Evolutionary conservation across 495 filamentous ascomycete species (phyloP).

Genomic region (Pyrenopolyporus hunteri): DNA sequence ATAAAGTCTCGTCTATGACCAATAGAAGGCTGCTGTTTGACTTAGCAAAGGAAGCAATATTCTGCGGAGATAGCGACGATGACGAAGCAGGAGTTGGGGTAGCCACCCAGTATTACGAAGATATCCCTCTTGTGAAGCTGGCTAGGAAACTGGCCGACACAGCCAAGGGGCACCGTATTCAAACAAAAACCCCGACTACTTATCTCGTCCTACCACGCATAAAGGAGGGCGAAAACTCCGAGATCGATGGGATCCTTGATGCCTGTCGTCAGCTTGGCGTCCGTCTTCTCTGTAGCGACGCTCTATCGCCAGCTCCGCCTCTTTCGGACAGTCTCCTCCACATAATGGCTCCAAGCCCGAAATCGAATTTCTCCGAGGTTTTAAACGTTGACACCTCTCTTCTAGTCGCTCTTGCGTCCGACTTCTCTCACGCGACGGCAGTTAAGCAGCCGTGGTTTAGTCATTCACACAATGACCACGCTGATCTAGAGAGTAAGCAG

Average conservation of each 20-base stretch:
- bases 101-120: constrained; percentile 13
- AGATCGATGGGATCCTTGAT: constrained; percentile 36
- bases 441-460: constrained; percentile 47
- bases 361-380: constrained; percentile 36
- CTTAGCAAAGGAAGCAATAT: constrained; percentile 42
- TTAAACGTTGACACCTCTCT: constrained; percentile 53
- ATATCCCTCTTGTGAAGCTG: constrained; percentile 39
- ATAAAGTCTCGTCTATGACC: constrained; percentile 42
- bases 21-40: constrained; percentile 40
- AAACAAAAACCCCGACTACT: constrained; percentile 25
- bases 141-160: constrained; percentile 32
- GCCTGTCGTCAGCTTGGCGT: constrained; percentile 37
- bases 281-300: constrained; percentile 29
- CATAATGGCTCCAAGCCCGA: constrained; percentile 51
- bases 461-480: constrained; percentile 41
- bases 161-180: constrained; percentile 40
- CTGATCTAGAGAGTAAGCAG: constrained; percentile 41
- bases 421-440: constrained; percentile 47
- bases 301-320: constrained; percentile 20
- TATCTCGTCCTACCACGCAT: constrained; percentile 39
- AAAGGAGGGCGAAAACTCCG: constrained; percentile 28
- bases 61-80: constrained; percentile 37
- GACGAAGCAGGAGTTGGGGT: constrained; percentile 10
- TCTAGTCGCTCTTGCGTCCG: constrained; percentile 50
- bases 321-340: constrained; percentile 55